Evolutionary conservation across 2,329 filamentous ascomycete species (phyloP).

Genomic region (Pseudomassariella vexata): DNA sequence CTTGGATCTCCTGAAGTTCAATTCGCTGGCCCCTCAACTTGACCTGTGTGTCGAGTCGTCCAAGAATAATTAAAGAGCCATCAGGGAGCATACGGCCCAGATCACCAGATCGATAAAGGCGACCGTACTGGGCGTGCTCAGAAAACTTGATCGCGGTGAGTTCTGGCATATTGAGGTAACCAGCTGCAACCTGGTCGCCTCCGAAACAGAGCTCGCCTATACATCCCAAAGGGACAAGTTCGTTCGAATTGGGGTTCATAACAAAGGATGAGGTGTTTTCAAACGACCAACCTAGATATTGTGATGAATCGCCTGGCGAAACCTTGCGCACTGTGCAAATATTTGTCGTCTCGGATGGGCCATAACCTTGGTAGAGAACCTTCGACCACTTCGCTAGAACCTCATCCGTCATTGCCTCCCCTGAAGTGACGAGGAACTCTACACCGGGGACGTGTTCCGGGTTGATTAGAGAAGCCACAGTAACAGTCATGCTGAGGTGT

Average conservation of each 20-base stretch:
- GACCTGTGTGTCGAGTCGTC: conserved; percentile 72
- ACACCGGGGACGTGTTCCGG: conserved; percentile 65
- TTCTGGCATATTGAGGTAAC: conserved; percentile 59
- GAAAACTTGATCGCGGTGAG: conserved; percentile 64
- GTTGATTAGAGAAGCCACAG: conserved; percentile 70
- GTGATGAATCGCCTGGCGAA: conserved; percentile 49
- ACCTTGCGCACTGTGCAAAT: conserved; percentile 74
- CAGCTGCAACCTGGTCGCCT: conserved; percentile 71
- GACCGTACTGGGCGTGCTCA: conserved; percentile 60
- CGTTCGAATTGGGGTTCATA: conserved; percentile 36
- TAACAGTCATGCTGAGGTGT: conserved; percentile 81
- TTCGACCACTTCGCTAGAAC: conserved; percentile 66
- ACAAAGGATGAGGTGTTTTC: conserved; percentile 73
- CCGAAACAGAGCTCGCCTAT: conserved; percentile 84
- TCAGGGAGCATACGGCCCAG: conserved; percentile 73
- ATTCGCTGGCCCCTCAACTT: conserved; percentile 78
- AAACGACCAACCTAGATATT: conserved; percentile 72
- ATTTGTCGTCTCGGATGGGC: conserved; percentile 81
- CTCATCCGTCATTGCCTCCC: conserved; percentile 69
- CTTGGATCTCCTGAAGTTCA: conserved; percentile 71
- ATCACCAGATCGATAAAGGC: conserved; percentile 78
- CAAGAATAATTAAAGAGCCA: conserved; percentile 66
- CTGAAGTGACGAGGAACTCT: conserved; percentile 72
- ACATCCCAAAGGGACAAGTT: conserved; percentile 61
- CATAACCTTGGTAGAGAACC: conserved; percentile 75